Evolutionary conservation across 257 asterid species (phyloP).

Genomic region (Ehretia macrophylla): DNA sequence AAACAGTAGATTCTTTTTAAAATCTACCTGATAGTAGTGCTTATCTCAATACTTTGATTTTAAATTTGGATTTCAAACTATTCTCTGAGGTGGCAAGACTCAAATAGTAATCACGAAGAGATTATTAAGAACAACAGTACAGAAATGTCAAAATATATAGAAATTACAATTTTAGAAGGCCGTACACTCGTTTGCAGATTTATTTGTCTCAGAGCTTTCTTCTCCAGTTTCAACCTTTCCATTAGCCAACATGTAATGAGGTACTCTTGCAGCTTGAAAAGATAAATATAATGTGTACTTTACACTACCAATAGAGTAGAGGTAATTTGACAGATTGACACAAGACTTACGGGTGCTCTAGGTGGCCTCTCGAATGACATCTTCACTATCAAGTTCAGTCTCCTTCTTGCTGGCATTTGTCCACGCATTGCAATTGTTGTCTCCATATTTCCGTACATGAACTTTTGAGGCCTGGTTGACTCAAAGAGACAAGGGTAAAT

Average conservation of each 20-base stretch:
- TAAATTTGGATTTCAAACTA: neutral
- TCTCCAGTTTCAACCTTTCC: slow-evolving; percentile 29
- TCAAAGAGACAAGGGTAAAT: slow-evolving; percentile 10
- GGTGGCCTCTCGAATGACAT: slow-evolving; percentile 53
- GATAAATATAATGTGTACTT: slow-evolving; percentile 11
- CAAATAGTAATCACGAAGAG: neutral
- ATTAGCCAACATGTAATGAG: slow-evolving; percentile 15
- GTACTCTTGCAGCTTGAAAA: slow-evolving; percentile 38
- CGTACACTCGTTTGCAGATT: slow-evolving; percentile 22
- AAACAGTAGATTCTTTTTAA: too few relatives aligned
- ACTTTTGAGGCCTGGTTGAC: slow-evolving; percentile 56
- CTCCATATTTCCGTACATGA: slow-evolving; percentile 28
- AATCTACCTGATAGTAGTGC: neutral
- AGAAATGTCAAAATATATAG: neutral
- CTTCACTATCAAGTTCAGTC: slow-evolving; percentile 21
- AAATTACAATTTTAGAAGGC: slow-evolving; percentile 36
- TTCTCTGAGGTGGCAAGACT: neutral
- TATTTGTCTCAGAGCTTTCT: slow-evolving; percentile 29
- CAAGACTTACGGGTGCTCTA: slow-evolving; percentile 50
- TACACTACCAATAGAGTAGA: slow-evolving; percentile 3
- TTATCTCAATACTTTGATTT: neutral
- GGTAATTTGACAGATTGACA: slow-evolving; percentile 9
- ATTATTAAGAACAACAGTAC: neutral
- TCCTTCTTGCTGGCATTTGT: slow-evolving; percentile 27
- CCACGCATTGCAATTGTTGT: slow-evolving; percentile 20